Percentiles rank a stretch among this genome's conserved stretches.
Conservation (phyloP, 805 yeast species). For the Metschnikowia santaceciliae region DNA sequence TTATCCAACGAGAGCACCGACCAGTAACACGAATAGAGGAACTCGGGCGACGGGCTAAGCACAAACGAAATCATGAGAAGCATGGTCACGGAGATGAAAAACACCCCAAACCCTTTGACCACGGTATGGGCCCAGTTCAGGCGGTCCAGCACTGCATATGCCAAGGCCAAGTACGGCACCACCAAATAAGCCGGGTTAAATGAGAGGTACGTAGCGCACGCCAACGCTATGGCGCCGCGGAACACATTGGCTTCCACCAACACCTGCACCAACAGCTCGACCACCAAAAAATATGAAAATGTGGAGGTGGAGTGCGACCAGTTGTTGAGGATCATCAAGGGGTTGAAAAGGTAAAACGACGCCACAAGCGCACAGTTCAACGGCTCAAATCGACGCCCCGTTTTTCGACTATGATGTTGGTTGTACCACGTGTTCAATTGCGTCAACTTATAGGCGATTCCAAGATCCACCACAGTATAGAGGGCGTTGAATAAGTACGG, state of each 20-base stretch:
- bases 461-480: slow-evolving; percentile 57
- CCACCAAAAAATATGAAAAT: slow-evolving; percentile 56
- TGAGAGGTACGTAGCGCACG: slow-evolving; percentile 62
- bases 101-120: slow-evolving; percentile 10
- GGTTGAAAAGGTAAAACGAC: slow-evolving; percentile 72
- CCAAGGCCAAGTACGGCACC: slow-evolving; percentile 50
- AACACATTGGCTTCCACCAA: slow-evolving; percentile 38
- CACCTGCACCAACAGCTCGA: slow-evolving; percentile 42
- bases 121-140: slow-evolving; percentile 12
- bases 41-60: slow-evolving; percentile 38
- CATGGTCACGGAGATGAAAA: slow-evolving; percentile 15
- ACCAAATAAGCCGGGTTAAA: slow-evolving; percentile 58
- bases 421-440: slow-evolving; percentile 43
- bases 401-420: slow-evolving; percentile 18
- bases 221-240: slow-evolving; percentile 49
- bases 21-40: slow-evolving; percentile 42
- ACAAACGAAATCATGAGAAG: slow-evolving; percentile 38
- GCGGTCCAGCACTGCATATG: slow-evolving; percentile 18
- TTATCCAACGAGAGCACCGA: slow-evolving; percentile 58
- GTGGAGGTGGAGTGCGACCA: slow-evolving; percentile 64
- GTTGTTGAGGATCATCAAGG: slow-evolving; percentile 65
- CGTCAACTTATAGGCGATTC: slow-evolving; percentile 53
- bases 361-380: slow-evolving; percentile 48
- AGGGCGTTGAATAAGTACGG: slow-evolving; percentile 33
- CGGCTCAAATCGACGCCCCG: slow-evolving; percentile 17